Conservation (phyloP, 1,284 basidiomycete genomes). For the Phellopilus nigrolimitatus region DNA sequence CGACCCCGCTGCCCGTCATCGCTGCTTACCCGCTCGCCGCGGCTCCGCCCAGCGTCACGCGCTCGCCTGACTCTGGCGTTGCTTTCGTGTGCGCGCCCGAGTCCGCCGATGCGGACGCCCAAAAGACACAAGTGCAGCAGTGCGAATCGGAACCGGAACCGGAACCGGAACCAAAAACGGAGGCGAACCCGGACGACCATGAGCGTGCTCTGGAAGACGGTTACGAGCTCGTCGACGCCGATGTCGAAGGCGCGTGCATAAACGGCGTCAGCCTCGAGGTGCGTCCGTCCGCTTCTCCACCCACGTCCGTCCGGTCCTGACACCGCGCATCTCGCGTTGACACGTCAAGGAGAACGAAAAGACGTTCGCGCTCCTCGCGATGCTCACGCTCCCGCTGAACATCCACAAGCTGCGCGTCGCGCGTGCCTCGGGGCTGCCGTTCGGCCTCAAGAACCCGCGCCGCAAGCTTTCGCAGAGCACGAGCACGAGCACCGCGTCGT, state of each 20-base stretch:
- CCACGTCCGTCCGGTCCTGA: too few species aligned
- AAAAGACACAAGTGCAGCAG: too few species aligned
- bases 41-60: not conserved
- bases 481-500: too few species aligned
- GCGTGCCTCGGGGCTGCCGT: slow-evolving; percentile 7
- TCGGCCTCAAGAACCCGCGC: too few species aligned
- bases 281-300: too few species aligned
- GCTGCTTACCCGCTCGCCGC: slow-evolving; percentile 7
- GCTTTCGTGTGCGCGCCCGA: slow-evolving; percentile 3
- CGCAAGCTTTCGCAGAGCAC: too few species aligned
- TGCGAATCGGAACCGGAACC: too few species aligned
- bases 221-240: not conserved
- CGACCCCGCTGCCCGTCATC: slow-evolving; percentile 13
- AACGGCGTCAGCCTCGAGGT: not conserved
- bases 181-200: not conserved
- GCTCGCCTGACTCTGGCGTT: slow-evolving; percentile 6
- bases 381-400: slow-evolving; percentile 12
- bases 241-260: not conserved
- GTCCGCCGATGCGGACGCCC: not conserved
- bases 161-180: too few species aligned
- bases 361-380: slow-evolving; percentile 8
- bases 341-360: not conserved
- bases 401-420: slow-evolving; percentile 9
- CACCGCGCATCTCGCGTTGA: not conserved
- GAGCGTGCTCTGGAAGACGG: not conserved